Conservation (phyloP, 352 stramenopile genomes). For the Globisporangium barbulae region DNA sequence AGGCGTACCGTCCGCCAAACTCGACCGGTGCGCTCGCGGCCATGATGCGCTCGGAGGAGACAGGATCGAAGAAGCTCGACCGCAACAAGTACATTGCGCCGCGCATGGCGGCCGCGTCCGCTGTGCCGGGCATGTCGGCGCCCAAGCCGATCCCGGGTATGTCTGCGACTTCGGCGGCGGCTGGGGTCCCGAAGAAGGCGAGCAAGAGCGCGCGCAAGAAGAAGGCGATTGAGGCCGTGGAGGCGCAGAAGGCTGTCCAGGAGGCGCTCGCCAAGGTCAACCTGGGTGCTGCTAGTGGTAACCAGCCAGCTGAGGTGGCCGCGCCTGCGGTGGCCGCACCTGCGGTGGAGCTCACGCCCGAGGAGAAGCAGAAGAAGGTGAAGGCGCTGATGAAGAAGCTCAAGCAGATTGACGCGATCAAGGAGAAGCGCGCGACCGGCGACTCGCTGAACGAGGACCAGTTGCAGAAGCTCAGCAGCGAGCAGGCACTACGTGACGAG, state of each 20-base stretch:
- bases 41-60: conserved; percentile 90
- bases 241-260: conserved; percentile 62
- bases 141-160: conserved; percentile 59
- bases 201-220: conserved; percentile 84
- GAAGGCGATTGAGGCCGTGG: conserved; percentile 74
- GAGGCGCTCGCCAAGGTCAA: conserved; percentile 46
- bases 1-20: conserved; percentile 86
- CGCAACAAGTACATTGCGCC: conserved; percentile 80
- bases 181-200: conserved; percentile 46
- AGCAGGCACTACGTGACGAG: conserved; percentile 65
- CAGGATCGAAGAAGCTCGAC: conserved; percentile 77
- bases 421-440: conserved; percentile 68
- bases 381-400: conserved; percentile 85
- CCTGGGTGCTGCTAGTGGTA: conserved; percentile 10
- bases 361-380: conserved; percentile 86
- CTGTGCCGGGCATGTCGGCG: conserved; percentile 44
- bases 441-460: conserved; percentile 81
- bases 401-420: conserved; percentile 86
- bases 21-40: conserved; percentile 91
- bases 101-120: conserved; percentile 21
- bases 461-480: conserved; percentile 67
- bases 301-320: conserved; percentile 6
- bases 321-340: conserved; percentile 15
- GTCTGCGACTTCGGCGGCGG: conserved; percentile 28
- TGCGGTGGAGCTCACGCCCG: conserved; percentile 40